Evolutionary conservation across 2,329 filamentous ascomycete genomes (phyloP), one percentile per base, ranked within the genome.

Genomic region (Aspergillus sp.): DNA sequence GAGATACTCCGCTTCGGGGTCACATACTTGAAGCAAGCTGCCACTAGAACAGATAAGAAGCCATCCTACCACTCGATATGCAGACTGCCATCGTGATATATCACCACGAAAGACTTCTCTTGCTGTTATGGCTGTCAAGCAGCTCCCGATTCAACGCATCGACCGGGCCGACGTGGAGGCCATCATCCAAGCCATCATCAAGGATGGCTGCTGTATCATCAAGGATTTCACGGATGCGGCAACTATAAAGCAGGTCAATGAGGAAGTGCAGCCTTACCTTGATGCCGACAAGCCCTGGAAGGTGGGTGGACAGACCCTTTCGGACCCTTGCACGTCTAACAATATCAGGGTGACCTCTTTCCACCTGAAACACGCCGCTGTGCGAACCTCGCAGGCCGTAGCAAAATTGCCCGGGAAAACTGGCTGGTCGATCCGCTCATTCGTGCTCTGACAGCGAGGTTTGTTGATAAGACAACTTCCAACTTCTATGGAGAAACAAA

Each of bases 401-500:
- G 62, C 45, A 25, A 47, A 43, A 61, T 59, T 6, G 59, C 54
- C 10, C 59, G 62, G 39, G 62, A 63, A 8, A 28, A 49, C 1
- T 61, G 53, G 52, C 55, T 63, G 15, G 21, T 61, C 19, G 56
- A 63, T 17, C 62, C 62, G 15, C 58, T 66, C 10, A 47, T 63
- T n/a, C 60, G 55, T 10, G 57, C 61, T n/a, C 41, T 71, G 1
- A 67, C 66, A 5, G 39, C 51, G 10, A 50, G 60, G 2, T 72
- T 71, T 36, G 58, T 72, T 2, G 67, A 68, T 21, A 72, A 71
- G 50, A 71, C 69, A 5, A 72, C 69, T 0, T 58, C 64, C 23
- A 71, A 71, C 52, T 72, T 61, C 43, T 72, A 72, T 56, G 69
- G 67, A 7, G 63, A 66, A 43, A 70, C 64, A 9, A 68, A 67